Percentiles rank a stretch among this genome's conserved stretches.
phyloP scores from a whole-genome alignment of 2,329 filamentous ascomycete genomes.

The Talaromyces sp. region DNA sequence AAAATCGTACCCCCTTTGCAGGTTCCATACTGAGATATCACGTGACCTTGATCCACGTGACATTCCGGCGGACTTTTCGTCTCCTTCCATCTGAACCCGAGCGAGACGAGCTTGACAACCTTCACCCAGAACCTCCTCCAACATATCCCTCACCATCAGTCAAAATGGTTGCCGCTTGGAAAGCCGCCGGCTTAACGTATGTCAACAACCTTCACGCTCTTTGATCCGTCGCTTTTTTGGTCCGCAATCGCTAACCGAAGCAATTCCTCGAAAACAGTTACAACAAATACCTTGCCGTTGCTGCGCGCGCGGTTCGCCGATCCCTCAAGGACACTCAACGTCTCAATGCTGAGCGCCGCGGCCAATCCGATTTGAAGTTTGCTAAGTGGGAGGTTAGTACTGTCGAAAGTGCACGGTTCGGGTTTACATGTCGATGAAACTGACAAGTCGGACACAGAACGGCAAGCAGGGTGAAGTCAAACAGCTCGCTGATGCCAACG shows the following conservation, averaged over 20 bases:
- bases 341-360: constrained; percentile 79
- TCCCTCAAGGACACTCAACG: constrained; percentile 95
- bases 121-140: constrained; percentile 21
- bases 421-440: background rate
- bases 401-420: background rate
- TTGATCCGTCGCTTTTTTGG: background rate
- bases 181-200: constrained; percentile 94
- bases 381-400: constrained; percentile 89
- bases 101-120: constrained; percentile 7
- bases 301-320: constrained; percentile 88
- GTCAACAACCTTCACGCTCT: constrained; percentile 28
- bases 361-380: constrained; percentile 83
- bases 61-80: constrained; percentile 13
- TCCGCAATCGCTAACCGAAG: constrained; percentile 24
- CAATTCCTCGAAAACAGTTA: constrained; percentile 59
- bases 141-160: constrained; percentile 24
- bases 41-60: constrained; percentile 28
- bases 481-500: constrained; percentile 59
- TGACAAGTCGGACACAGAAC: constrained; percentile 55
- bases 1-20: background rate
- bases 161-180: constrained; percentile 98
- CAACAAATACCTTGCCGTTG: constrained; percentile 98
- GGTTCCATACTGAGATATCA: constrained; percentile 14
- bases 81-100: constrained; percentile 8
- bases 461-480: constrained; percentile 90